Base-by-base conservation (phyloP, 1,284 basidiomycete genomes). In the Microstroma glucosiphilum region DNA sequence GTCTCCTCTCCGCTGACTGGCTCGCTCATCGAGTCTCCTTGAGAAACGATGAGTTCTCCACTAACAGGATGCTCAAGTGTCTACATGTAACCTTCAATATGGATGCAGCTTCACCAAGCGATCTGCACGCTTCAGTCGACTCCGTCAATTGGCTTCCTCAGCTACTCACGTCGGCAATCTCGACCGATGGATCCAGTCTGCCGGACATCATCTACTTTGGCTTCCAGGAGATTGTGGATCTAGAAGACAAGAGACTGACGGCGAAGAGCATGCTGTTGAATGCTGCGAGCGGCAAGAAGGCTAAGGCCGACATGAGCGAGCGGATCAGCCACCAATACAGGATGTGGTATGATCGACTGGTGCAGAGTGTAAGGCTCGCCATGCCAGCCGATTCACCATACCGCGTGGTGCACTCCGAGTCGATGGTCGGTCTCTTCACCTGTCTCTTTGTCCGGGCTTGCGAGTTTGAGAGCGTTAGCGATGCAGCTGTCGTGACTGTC, bases 61-160 rank as follows among this genome's bases (percentile, higher is more conserved):
- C 84, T 6, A 92, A 89, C 82, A 84, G 91, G 40, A 82, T 88
- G 21, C 80, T 96, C 65, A 88, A 85, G 11, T 82, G 89, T 0
- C 86, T 97, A n/a, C 84, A 92, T 41, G 85, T 92, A 48, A 89
- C 92, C 0, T 98, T 91, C 91, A 98, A 98, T 78, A 86, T 92
- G 58, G 93, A 94, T 78, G 89, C 92, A 0, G 87, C 88, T 2
- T 87, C 88, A 67, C 93, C 93, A 0, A 86, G 87, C 48, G 83
- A 88, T 15, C 82, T 98, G 19, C 66, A 75, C 26, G 46, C 6
- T 82, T 54, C 83, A 19, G 72, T 83, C 1, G 86, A 85, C 30
- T 93, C 91, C 73, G 78, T 85, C 53, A 84, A 82, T 60, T 90
- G 94, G 81, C 81, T 96, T 11, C 82, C 85, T 17, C 84, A 91